phyloP scores from a whole-genome alignment of 495 filamentous ascomycete species.

The Patellaria atrata region DNA sequence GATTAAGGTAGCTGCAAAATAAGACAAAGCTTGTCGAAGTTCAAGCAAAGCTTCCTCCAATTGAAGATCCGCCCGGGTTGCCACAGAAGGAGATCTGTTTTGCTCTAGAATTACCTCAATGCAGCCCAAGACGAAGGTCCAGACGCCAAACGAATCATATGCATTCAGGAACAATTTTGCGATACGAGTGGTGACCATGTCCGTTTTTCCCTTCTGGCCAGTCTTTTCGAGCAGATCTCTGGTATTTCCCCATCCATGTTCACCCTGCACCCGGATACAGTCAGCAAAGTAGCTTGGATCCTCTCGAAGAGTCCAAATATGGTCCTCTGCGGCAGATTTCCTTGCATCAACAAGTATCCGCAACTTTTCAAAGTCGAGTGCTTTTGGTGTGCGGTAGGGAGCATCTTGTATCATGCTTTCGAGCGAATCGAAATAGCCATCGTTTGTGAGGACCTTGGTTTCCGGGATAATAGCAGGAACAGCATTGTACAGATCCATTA shows the following conservation, averaged over 20 bases:
- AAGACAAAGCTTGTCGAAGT: no score
- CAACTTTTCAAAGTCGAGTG: slow-evolving; percentile 30
- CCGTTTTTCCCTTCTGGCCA: slow-evolving; percentile 15
- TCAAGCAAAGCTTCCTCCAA: no score
- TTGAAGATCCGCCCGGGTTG: no score
- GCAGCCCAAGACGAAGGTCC: no score
- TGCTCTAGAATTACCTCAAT: no score
- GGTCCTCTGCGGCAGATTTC: slow-evolving; percentile 30
- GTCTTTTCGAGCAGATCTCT: slow-evolving; percentile 24
- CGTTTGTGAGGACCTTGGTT: no score
- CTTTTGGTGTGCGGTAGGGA: slow-evolving; percentile 30
- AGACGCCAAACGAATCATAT: no score
- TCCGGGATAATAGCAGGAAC: no score
- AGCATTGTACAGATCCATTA: slow-evolving; percentile 31
- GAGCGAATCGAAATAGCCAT: slow-evolving; percentile 27
- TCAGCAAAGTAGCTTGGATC: slow-evolving; percentile 38
- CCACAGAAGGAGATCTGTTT: no score
- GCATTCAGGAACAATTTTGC: no score
- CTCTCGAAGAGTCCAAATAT: slow-evolving; percentile 37
- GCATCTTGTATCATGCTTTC: slow-evolving; percentile 28
- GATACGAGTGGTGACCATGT: no score
- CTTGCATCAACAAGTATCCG: slow-evolving; percentile 27
- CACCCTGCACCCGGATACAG: slow-evolving; percentile 22
- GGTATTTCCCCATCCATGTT: slow-evolving; percentile 29
- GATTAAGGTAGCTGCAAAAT: no score